phyloP scores from a whole-genome alignment of 179 eudicot genomes.

The Beta corolliflora region DNA sequence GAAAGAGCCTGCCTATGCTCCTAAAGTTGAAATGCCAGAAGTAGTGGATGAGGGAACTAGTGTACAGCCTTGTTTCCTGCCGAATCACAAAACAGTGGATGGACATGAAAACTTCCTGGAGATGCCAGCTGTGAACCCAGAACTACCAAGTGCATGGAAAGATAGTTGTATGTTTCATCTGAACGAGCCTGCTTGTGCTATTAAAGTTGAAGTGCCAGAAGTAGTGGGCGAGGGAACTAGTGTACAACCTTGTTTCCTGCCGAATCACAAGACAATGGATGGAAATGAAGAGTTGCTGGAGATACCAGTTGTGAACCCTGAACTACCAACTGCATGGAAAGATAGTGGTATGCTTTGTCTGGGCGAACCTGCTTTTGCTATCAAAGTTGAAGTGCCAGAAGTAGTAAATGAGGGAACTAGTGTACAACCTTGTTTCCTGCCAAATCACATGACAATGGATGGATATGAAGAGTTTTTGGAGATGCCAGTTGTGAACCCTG shows the following conservation, averaged over 20 bases:
- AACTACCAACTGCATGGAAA: constrained; percentile 6
- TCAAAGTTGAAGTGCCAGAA: no score
- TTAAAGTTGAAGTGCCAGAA: background rate
- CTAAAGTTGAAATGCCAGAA: background rate
- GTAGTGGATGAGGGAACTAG: no score
- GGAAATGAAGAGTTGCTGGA: constrained; percentile 9
- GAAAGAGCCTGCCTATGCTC: background rate
- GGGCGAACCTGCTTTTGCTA: background rate
- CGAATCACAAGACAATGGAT: background rate
- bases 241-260: no score
- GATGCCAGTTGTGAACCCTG: no score
- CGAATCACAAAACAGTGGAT: background rate
- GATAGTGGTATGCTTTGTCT: background rate
- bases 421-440: no score
- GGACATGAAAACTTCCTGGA: constrained; percentile 4
- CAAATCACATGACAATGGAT: no score
- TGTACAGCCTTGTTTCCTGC: no score
- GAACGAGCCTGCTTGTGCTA: background rate
- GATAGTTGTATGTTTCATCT: background rate
- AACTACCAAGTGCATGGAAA: constrained; percentile 8
- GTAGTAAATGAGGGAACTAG: no score
- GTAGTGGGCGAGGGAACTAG: no score
- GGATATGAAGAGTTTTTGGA: no score
- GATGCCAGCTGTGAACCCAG: background rate
- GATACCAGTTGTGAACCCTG: background rate